Evolutionary conservation across 2,329 filamentous ascomycete species (phyloP).

Genomic region (Ophiostoma australiae): DNA sequence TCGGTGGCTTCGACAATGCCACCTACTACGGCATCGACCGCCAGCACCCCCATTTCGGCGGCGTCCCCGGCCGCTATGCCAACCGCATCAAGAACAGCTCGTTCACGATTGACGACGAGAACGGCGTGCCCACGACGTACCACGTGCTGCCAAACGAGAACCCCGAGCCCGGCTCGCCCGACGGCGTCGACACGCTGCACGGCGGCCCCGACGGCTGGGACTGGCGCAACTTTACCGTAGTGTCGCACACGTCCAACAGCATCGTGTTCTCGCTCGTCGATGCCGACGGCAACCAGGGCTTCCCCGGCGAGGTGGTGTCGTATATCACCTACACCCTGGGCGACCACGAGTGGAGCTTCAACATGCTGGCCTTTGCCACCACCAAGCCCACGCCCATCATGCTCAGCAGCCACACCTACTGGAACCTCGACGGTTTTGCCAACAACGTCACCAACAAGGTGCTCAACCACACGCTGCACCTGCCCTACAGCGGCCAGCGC

Average conservation of each 20-base stretch:
- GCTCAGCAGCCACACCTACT: conserved; percentile 70
- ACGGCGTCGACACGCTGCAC: conserved; percentile 61
- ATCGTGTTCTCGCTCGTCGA: conserved; percentile 75
- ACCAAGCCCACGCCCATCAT: conserved; percentile 78
- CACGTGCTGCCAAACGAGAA: conserved; percentile 61
- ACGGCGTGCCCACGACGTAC: conserved; percentile 40
- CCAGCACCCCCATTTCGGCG: conserved; percentile 65
- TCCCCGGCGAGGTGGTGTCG: conserved; percentile 70
- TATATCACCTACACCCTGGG: conserved; percentile 69
- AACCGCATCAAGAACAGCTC: conserved; percentile 76
- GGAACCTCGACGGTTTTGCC: conserved; percentile 76
- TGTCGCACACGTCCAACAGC: conserved; percentile 59
- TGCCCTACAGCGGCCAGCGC: conserved; percentile 68
- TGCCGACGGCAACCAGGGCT: conserved; percentile 67
- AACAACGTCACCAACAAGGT: conserved; percentile 62
- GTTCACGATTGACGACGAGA: conserved; percentile 59
- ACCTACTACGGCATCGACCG: conserved; percentile 61
- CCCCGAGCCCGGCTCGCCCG: conserved; percentile 44
- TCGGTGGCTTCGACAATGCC: conserved; percentile 72
- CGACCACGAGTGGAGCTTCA: conserved; percentile 64
- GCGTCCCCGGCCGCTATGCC: conserved; percentile 71
- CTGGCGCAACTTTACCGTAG: conserved; percentile 71
- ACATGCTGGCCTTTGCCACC: conserved; percentile 64
- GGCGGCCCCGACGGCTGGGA: conserved; percentile 70
- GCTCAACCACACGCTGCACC: conserved; percentile 66